Conservation (phyloP, 331 rosid species). For the Dryas integrifolia region DNA sequence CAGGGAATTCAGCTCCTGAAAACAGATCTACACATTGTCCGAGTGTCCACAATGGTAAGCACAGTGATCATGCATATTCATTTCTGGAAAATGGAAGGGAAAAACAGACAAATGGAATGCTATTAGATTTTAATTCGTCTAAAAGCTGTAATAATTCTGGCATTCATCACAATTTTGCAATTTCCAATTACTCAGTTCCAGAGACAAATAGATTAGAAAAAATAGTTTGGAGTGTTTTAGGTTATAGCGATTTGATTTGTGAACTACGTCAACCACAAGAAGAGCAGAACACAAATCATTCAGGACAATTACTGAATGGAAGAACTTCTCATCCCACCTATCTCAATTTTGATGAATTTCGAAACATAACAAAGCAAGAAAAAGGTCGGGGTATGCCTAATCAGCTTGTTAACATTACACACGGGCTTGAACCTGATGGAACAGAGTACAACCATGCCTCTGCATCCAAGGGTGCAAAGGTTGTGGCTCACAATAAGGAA, state of each 20-base stretch:
- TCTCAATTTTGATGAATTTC: constrained; percentile 54
- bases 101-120: constrained; percentile 35
- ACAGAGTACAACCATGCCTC: constrained; percentile 80
- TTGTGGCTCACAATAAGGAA: constrained; percentile 81
- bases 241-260: constrained; percentile 50
- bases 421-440: constrained; percentile 76
- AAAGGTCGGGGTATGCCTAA: constrained; percentile 24
- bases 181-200: constrained; percentile 33
- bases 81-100: constrained; percentile 31
- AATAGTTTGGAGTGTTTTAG: constrained; percentile 49
- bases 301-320: constrained; percentile 28
- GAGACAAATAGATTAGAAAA: constrained; percentile 41
- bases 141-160: constrained; percentile 28
- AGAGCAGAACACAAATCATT: constrained; percentile 29
- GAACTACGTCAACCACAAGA: constrained; percentile 31
- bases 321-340: constrained; percentile 34
- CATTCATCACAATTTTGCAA: constrained; percentile 30
- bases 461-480: constrained; percentile 86
- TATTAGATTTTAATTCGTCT: constrained; percentile 43
- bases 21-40: constrained; percentile 31
- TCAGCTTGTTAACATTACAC: constrained; percentile 54
- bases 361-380: constrained; percentile 42
- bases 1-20: constrained; percentile 38
- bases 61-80: constrained; percentile 28
- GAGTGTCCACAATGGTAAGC: constrained; percentile 25